Conservation (phyloP, 129 eudicot species). For the Kitagawia praeruptora region DNA sequence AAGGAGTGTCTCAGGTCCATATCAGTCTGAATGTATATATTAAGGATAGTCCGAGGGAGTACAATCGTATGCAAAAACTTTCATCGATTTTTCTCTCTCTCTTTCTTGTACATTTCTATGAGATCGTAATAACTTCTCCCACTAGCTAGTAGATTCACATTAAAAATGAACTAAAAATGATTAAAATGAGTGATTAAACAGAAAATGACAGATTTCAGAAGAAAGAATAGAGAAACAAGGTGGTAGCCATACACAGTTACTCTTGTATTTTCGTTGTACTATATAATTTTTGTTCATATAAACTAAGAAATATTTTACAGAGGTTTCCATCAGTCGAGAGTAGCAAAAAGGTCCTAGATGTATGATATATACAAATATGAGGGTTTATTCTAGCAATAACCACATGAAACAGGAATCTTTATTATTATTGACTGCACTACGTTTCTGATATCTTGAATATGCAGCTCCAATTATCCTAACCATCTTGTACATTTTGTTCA, state of each 20-base stretch:
- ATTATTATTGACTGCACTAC: neutral
- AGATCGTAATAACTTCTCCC: no score
- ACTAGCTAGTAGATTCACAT: no score
- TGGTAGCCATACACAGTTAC: neutral
- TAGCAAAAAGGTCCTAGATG: neutral
- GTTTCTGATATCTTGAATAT: neutral
- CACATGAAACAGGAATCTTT: neutral
- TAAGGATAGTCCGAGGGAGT: no score
- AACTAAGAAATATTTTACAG: neutral
- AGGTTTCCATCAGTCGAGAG: neutral
- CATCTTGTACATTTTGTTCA: constrained; percentile 38
- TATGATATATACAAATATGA: neutral
- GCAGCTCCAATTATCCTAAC: constrained; percentile 12
- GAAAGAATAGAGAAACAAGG: no score
- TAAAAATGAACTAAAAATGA: no score
- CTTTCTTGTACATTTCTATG: no score
- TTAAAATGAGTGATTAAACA: no score
- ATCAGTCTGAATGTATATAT: no score
- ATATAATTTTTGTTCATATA: neutral
- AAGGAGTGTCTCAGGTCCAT: no score
- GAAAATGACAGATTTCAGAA: no score
- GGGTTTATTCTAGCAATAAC: neutral
- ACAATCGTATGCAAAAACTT: no score
- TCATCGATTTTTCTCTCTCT: no score
- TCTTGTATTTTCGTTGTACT: neutral